Conservation (phyloP, 176 grass and related monocot genomes). For the Thinopyrum elongatum region DNA sequence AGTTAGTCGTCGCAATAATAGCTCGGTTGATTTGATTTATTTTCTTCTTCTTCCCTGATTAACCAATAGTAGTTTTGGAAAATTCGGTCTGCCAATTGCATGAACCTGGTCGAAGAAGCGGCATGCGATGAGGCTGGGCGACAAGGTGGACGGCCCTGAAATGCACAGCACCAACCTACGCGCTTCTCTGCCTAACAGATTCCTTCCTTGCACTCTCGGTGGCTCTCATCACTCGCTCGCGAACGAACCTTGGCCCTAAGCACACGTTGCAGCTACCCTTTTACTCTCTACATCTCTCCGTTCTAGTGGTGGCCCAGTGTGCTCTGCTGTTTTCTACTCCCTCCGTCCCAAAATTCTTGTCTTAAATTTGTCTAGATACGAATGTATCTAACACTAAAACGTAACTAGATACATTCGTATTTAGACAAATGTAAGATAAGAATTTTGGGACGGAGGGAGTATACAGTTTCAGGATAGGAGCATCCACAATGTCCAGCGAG, state of each 20-base stretch:
- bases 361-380: no score
- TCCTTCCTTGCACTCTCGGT: slow-evolving; percentile 39
- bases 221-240: slow-evolving; percentile 36
- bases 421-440: no score
- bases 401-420: no score
- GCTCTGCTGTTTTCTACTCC: neutral
- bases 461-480: slow-evolving; percentile 13
- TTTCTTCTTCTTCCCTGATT: no score
- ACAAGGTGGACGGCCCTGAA: slow-evolving; percentile 35
- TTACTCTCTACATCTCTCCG: neutral
- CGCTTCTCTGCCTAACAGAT: slow-evolving; percentile 34
- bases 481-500: neutral
- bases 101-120: slow-evolving; percentile 23
- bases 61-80: neutral
- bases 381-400: no score
- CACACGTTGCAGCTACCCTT: neutral
- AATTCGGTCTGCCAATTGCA: neutral
- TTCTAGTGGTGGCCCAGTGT: neutral
- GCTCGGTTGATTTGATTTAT: no score
- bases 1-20: neutral
- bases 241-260: neutral
- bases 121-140: no score
- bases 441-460: no score
- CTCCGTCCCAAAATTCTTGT: no score
- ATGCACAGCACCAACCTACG: neutral